phyloP scores from a whole-genome alignment of 2,329 filamentous ascomycete species.

The Apiospora marii region DNA sequence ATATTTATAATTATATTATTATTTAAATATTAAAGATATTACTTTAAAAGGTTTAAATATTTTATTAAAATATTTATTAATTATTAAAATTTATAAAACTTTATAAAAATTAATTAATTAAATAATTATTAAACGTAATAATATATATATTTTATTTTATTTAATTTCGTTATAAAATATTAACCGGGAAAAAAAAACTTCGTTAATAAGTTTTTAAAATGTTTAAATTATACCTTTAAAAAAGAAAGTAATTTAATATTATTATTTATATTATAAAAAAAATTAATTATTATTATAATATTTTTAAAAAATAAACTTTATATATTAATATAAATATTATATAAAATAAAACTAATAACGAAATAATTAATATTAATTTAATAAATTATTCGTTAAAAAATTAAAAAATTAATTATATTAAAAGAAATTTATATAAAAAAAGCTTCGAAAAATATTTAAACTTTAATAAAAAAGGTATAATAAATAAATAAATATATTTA shows the following conservation, averaged over 20 bases:
- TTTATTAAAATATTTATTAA: background rate
- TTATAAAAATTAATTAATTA: too few relatives aligned
- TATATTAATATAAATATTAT: background rate
- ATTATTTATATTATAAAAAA: background rate
- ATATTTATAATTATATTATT: background rate
- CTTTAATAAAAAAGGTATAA: background rate
- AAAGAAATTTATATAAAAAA: background rate
- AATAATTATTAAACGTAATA: too few relatives aligned
- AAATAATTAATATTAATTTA: too few relatives aligned
- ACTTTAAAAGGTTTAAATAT: background rate
- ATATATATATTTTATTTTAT: too few relatives aligned
- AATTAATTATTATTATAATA: background rate
- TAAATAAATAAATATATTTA: background rate
- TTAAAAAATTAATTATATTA: background rate
- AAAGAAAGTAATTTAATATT: background rate
- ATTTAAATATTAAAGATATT: conserved; percentile 5
- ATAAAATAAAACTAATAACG: background rate
- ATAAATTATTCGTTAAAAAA: too few relatives aligned
- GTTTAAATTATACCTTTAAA: background rate
- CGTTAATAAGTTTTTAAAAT: too few relatives aligned
- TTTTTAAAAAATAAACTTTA: background rate
- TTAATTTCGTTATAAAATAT: too few relatives aligned
- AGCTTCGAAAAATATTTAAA: background rate
- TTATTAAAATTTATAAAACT: background rate
- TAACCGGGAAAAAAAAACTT: too few relatives aligned